Evolutionary conservation across 768 basidiomycete genomes (phyloP).

Genomic region (Clitopilus hobsonii): DNA sequence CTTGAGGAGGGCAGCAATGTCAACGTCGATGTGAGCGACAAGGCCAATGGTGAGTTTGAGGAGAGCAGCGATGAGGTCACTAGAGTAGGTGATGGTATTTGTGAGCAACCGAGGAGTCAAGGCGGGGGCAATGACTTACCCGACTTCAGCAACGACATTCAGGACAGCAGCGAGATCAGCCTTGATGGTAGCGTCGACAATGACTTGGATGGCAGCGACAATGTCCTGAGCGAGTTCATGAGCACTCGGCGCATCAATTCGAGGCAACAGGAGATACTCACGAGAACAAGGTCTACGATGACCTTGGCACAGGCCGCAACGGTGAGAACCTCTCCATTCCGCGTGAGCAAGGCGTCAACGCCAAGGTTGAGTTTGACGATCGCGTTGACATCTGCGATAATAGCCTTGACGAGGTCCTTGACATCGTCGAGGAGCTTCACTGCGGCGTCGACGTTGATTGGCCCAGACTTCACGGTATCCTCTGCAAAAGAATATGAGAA

Average conservation of each 20-base stretch:
- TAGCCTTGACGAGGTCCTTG: not conserved
- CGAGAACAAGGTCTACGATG: not conserved
- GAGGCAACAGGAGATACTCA: not conserved
- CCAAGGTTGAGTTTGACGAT: not conserved
- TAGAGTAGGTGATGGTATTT: no score
- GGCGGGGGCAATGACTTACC: not conserved
- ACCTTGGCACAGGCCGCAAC: not conserved
- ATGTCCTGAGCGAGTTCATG: not conserved
- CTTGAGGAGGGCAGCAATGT: not conserved
- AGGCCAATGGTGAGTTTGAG: not conserved
- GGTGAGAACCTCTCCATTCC: not conserved
- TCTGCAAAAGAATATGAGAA: not conserved
- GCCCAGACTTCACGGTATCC: not conserved
- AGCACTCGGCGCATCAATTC: not conserved
- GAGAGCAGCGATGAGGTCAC: not conserved
- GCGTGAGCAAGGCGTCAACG: not conserved
- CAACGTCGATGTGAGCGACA: not conserved
- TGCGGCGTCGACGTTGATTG: not conserved
- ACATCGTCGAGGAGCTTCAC: not conserved
- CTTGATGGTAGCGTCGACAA: not conserved
- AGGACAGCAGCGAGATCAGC: not conserved
- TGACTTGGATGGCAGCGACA: not conserved
- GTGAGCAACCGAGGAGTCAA: no score
- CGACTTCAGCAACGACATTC: not conserved
- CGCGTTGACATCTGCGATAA: not conserved